Percentiles rank a stretch among this genome's conserved stretches.
Evolutionary conservation across 2,329 filamentous ascomycete species (phyloP).

Genomic region (Botrytis fabae): DNA sequence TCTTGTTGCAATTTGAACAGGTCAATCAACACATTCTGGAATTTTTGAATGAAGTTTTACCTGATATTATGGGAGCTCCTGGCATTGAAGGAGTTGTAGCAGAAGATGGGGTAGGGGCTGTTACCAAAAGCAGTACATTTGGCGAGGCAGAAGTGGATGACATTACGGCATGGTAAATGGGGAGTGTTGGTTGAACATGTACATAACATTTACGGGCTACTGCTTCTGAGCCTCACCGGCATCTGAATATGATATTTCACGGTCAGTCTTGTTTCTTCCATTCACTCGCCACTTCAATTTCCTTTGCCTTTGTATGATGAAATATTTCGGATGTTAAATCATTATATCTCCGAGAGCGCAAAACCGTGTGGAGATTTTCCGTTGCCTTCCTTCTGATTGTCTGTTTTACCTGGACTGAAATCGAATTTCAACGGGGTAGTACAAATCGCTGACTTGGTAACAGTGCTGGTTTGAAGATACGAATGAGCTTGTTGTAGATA

Average conservation of each 20-base stretch:
- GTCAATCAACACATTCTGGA: constrained; percentile 84
- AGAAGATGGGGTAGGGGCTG: constrained; percentile 55
- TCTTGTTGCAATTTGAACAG: constrained; percentile 94
- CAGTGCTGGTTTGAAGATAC: not conserved
- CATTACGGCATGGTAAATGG: constrained; percentile 81
- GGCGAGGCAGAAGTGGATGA: constrained; percentile 95
- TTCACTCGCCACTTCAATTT: not conserved
- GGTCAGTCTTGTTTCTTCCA: not conserved
- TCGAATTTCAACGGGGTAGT: not conserved
- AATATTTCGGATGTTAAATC: constrained; percentile 97
- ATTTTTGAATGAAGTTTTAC: constrained; percentile 79
- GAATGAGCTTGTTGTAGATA: not conserved
- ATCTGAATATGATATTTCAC: not conserved
- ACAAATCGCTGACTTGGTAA: not conserved
- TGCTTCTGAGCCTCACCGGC: not conserved
- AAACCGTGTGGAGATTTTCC: constrained; percentile 91
- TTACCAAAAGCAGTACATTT: constrained; percentile 88
- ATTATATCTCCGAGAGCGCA: constrained; percentile 89
- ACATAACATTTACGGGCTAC: not conserved
- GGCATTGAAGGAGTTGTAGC: constrained; percentile 46
- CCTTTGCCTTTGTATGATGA: not conserved
- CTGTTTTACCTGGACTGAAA: not conserved
- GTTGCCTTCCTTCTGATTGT: constrained; percentile 99
- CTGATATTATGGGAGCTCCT: constrained; percentile 79
- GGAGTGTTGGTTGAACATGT: not conserved